phyloP scores from a whole-genome alignment of 306 rosid species.

The Rosa rugosa region DNA sequence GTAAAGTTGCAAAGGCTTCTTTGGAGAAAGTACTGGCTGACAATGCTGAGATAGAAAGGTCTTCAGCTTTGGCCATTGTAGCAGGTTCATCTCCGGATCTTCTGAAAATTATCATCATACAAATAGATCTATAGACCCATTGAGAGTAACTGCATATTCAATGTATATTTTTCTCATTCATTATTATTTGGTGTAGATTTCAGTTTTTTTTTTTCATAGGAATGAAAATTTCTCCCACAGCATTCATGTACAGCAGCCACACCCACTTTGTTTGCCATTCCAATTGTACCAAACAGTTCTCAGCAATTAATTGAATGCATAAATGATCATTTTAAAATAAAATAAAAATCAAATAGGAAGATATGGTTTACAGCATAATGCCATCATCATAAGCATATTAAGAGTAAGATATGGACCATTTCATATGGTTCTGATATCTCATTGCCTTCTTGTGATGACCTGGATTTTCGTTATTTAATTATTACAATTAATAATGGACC shows the following conservation, averaged over 20 bases:
- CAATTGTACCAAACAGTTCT: neutral
- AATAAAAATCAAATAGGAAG: too few species aligned
- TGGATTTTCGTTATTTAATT: too few species aligned
- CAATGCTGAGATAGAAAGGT: conserved; percentile 28
- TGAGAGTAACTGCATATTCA: conserved; percentile 3
- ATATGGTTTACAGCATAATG: too few species aligned
- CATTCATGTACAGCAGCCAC: neutral
- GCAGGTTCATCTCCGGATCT: conserved; percentile 18
- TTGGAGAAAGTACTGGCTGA: conserved; percentile 52
- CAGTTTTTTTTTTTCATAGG: neutral
- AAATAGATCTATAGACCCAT: conserved; percentile 20
- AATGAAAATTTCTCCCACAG: neutral
- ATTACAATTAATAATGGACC: too few species aligned
- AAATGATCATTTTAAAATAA: neutral
- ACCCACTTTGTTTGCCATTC: neutral
- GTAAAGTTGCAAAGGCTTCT: conserved; percentile 58
- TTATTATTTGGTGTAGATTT: conserved; percentile 1
- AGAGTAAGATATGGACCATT: too few species aligned
- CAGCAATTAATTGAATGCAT: neutral
- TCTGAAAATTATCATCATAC: conserved; percentile 33
- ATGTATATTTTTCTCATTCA: conserved; percentile 14
- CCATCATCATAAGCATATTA: too few species aligned
- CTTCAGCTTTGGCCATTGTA: conserved; percentile 25
- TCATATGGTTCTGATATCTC: too few species aligned
- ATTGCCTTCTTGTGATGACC: too few species aligned